A percentile compares a stretch with the other conserved stretches of the same genome.
phyloP scores from a whole-genome alignment of 257 asterid species.

The Rehmannia glutinosa region DNA sequence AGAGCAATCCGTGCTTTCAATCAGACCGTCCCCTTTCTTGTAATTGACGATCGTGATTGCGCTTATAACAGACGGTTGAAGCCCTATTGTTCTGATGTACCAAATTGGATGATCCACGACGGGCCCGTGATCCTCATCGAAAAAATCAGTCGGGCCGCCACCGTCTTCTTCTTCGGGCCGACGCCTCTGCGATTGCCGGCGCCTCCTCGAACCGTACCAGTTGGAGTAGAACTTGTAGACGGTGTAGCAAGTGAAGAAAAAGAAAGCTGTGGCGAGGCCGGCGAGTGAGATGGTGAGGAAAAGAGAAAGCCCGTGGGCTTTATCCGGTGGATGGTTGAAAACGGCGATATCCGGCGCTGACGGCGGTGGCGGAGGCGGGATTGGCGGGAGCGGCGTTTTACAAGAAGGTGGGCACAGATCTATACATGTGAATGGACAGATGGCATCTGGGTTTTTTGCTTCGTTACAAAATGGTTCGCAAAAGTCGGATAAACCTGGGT shows the following conservation, averaged over 20 bases:
- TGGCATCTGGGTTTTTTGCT: background rate
- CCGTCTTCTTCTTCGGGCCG: slow-evolving; percentile 16
- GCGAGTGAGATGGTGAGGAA: slow-evolving; percentile 33
- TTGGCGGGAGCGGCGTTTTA: background rate
- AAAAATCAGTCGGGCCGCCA: slow-evolving; percentile 20
- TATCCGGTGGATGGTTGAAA: background rate
- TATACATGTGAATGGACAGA: slow-evolving; percentile 30
- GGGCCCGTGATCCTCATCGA: slow-evolving; percentile 50
- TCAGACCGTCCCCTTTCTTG: slow-evolving; percentile 50
- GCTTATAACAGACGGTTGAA: slow-evolving; percentile 55
- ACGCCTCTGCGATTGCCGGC: background rate
- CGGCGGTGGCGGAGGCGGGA: slow-evolving; percentile 20
- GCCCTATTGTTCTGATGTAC: slow-evolving; percentile 75
- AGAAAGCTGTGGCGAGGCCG: slow-evolving; percentile 37
- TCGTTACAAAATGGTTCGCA: slow-evolving; percentile 28
- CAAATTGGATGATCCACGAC: slow-evolving; percentile 69
- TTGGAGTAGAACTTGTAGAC: slow-evolving; percentile 29
- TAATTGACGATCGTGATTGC: slow-evolving; percentile 55
- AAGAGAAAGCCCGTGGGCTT: slow-evolving; percentile 19
- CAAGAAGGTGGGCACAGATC: slow-evolving; percentile 26
- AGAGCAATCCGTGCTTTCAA: slow-evolving; percentile 71
- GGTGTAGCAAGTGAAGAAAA: slow-evolving; percentile 37
- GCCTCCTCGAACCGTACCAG: slow-evolving; percentile 9
- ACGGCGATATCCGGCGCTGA: too few relatives aligned
- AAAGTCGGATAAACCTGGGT: background rate